These are phyloP conservation scores for Hansenula anomala DNA, from an alignment of 1,139 yeast genomes.

Conservation along the genomic window DNA sequence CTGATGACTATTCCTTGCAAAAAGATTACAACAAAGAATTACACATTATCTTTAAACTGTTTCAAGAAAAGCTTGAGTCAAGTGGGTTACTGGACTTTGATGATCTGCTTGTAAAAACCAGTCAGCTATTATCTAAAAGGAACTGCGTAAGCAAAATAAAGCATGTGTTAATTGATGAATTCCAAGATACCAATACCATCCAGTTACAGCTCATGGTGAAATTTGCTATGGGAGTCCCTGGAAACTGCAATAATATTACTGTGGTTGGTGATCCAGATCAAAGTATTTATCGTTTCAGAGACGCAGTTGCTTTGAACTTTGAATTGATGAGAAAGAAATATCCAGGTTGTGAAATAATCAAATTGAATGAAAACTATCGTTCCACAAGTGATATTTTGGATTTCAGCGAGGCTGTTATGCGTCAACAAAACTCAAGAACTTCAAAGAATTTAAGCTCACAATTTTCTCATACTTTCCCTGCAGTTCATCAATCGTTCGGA, in stretches of 20 bases:
- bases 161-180: slow-evolving; percentile 88
- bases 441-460: slow-evolving; percentile 45
- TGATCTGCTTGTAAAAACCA: slow-evolving; percentile 63
- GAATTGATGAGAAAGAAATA: slow-evolving; percentile 49
- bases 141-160: slow-evolving; percentile 46
- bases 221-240: slow-evolving; percentile 40
- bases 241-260: slow-evolving; percentile 49
- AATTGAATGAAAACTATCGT: slow-evolving; percentile 70
- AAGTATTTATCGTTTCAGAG: slow-evolving; percentile 84
- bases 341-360: slow-evolving; percentile 32
- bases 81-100: slow-evolving; percentile 67
- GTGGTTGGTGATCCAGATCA: slow-evolving; percentile 97
- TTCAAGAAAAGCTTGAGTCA: slow-evolving; percentile 42
- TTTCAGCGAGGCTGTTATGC: slow-evolving; percentile 64
- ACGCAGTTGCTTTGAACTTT: slow-evolving; percentile 72
- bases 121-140: slow-evolving; percentile 41
- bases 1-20: slow-evolving; percentile 31
- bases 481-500: slow-evolving; percentile 39
- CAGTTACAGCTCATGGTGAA: slow-evolving; percentile 66
- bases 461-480: slow-evolving; percentile 34
- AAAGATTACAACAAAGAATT: slow-evolving; percentile 27
- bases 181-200: slow-evolving; percentile 82
- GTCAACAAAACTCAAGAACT: slow-evolving; percentile 47
- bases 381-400: slow-evolving; percentile 66
- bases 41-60: slow-evolving; percentile 39